Evolutionary conservation across 805 yeast genomes (phyloP).

Genomic region (Jamesozyma gamospora): DNA sequence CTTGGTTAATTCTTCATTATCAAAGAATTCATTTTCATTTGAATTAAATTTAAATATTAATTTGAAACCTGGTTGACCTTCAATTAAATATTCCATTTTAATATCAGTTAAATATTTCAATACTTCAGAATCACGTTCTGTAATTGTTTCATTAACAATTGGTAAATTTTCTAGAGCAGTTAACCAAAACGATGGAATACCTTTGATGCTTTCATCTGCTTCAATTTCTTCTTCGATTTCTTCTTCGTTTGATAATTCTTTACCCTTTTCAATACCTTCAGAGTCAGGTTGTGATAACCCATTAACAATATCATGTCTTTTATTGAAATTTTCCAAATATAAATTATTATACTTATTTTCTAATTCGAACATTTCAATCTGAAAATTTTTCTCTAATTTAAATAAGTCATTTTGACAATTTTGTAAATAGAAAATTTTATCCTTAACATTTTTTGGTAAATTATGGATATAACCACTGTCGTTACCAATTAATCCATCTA

Average conservation of each 20-base stretch:
- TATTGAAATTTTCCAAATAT: slow-evolving; percentile 67
- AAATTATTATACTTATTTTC: slow-evolving; percentile 68
- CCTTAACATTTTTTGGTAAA: slow-evolving; percentile 62
- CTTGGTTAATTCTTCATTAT: slow-evolving; percentile 63
- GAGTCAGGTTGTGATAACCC: slow-evolving; percentile 71
- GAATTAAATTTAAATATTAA: slow-evolving; percentile 69
- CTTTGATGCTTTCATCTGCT: slow-evolving; percentile 41
- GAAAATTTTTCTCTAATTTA: slow-evolving; percentile 82
- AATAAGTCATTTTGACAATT: slow-evolving; percentile 70
- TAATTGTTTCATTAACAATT: slow-evolving; percentile 70
- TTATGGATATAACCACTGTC: slow-evolving; percentile 77
- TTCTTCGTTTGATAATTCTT: slow-evolving; percentile 43
- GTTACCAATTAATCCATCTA: slow-evolving; percentile 74
- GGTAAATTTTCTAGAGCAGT: slow-evolving; percentile 86
- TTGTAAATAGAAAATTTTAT: slow-evolving; percentile 74
- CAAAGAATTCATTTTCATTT: slow-evolving; percentile 58
- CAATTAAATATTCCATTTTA: slow-evolving; percentile 63
- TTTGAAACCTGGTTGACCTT: slow-evolving; percentile 67
- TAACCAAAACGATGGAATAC: slow-evolving; percentile 94
- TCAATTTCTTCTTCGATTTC: slow-evolving; percentile 35
- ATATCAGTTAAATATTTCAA: slow-evolving; percentile 59
- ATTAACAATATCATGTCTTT: slow-evolving; percentile 58
- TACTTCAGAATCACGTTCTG: slow-evolving; percentile 85
- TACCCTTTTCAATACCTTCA: slow-evolving; percentile 73
- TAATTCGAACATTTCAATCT: slow-evolving; percentile 73